Base-by-base conservation (phyloP, 345 rosid species). In the Psidium guajava region DNA sequence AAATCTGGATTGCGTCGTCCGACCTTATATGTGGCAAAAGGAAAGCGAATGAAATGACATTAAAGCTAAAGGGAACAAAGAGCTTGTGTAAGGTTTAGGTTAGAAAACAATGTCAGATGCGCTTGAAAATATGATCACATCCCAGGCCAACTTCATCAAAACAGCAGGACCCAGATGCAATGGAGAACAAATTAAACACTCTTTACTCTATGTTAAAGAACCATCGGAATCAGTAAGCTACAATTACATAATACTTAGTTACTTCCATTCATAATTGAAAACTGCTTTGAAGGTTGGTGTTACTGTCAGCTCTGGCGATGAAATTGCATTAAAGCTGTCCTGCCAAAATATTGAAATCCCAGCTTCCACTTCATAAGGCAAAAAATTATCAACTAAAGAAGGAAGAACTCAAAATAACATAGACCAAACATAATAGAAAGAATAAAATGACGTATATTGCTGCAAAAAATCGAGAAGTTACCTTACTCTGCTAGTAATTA, bases 1-100 rank as follows among this genome's bases (percentile, higher is more conserved):
- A 61, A 84, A 97, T 91, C 85, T 93, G 94, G 84, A 96, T 97
- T n/a, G 99, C 99, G 87, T 96, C 98, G 82, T 93, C 96, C 85
- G 92, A 86, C 91, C 99, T 96, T 93, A 50, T 21, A 69, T 32
- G 77, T 36, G 24, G 36, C 44, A 82, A 86, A 42, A 83, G 27
- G 52, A 44, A 27, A 44, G 25, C 20, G 64, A 82, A 73, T 81
- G 55, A 82, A 3, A 74, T 21, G 28, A 54, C 44, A 28, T 61
- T 40, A 18, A 28, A 50, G 47, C 44, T 69, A 69, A 25, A 50
- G 44, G 10, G 42, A 32, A 11, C 36, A 81, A 50, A 42, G 54
- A 52, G 28, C n/a, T 80, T 54, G 83, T 24, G 54, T 51, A 50
- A 81, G 12, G 53, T 50, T 6, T 47, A 50, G 21, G 22, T 52